Evolutionary conservation across 2,329 filamentous ascomycete genomes (phyloP), one percentile per base, ranked within the genome.

Genomic region (Colletotrichum magnum): DNA sequence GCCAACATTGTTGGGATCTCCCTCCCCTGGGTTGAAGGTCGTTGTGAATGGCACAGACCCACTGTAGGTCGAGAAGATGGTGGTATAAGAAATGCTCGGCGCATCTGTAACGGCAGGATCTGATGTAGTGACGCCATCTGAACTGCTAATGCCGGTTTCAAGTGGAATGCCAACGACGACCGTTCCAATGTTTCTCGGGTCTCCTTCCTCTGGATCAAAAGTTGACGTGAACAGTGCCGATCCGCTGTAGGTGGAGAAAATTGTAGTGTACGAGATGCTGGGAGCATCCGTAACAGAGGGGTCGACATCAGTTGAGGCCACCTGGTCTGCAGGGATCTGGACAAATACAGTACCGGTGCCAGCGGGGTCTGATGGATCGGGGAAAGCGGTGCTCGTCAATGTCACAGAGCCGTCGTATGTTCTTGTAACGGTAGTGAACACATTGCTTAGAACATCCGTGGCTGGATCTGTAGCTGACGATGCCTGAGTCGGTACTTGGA

Each of bases 341-440:
- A 58, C n/a, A 32, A 62, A 32, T 2, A 67, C 28, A 2, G 61
- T 54, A 4, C 43, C 59, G n/a, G 57, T 43, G 3, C 26, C 52
- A 7, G 32, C 47, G 10, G 62, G 56, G 26, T 48, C 62, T n/a
- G 54, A 13, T 0, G 32, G 45, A 47, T 21, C 54, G 32, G 48
- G 47, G 21, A 15, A 52, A 13, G 26, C 36, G 5, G 41, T 58
- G 13, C 39, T 45, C n/a, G 41, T 32, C 15, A 58, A 43, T 12
- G 62, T 60, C 5, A 59, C 9, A 2, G 62, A 60, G 6, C 62
- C 62, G 36, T 28, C 54, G 13, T 65, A 65, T 1, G 45, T 56
- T 13, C 32, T 45, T 7, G 56, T 58, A 1, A 58, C 21, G 16
- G 56, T 58, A 15, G 41, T 28, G 13, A 24, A 58, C 12, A 36